Conservation (phyloP, 805 yeast genomes). For the Kuraishia borneana region DNA sequence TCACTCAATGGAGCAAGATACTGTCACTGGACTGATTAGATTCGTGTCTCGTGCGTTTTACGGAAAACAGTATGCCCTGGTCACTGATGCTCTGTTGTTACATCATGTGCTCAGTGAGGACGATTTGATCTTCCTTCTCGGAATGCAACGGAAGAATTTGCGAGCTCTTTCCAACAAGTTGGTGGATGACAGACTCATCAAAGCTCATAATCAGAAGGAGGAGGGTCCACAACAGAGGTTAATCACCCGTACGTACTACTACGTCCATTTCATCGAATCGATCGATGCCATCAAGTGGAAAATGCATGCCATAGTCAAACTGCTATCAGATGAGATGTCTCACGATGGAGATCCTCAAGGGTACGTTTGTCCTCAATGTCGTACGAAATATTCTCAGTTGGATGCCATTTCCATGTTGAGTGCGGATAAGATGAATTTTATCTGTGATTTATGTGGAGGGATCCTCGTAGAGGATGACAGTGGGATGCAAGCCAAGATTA, state of each 20-base stretch:
- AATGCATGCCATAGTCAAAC: constrained; percentile 74
- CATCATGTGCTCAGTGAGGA: constrained; percentile 92
- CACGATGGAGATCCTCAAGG: constrained; percentile 89
- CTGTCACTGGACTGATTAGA: constrained; percentile 40
- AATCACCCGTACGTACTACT: constrained; percentile 71
- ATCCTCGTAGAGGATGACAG: constrained; percentile 80
- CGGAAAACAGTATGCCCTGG: constrained; percentile 69
- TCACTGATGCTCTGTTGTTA: constrained; percentile 76
- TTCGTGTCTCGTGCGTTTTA: constrained; percentile 84
- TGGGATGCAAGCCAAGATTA: constrained; percentile 66
- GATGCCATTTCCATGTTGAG: constrained; percentile 80
- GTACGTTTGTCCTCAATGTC: constrained; percentile 80
- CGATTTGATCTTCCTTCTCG: constrained; percentile 70
- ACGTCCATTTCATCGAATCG: constrained; percentile 83
- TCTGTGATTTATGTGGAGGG: constrained; percentile 77
- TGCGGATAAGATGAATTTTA: constrained; percentile 69
- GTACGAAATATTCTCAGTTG: constrained; percentile 67
- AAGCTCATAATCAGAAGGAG: constrained; percentile 62
- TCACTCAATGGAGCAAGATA: constrained; percentile 4
- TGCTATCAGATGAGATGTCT: constrained; percentile 71
- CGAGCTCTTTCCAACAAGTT: constrained; percentile 72
- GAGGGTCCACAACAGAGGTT: constrained; percentile 55
- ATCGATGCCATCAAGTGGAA: constrained; percentile 96
- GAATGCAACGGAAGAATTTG: constrained; percentile 78
- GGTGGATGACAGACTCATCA: constrained; percentile 73